phyloP scores from a whole-genome alignment of 1,139 yeast genomes.

The Diutina ranongensis region DNA sequence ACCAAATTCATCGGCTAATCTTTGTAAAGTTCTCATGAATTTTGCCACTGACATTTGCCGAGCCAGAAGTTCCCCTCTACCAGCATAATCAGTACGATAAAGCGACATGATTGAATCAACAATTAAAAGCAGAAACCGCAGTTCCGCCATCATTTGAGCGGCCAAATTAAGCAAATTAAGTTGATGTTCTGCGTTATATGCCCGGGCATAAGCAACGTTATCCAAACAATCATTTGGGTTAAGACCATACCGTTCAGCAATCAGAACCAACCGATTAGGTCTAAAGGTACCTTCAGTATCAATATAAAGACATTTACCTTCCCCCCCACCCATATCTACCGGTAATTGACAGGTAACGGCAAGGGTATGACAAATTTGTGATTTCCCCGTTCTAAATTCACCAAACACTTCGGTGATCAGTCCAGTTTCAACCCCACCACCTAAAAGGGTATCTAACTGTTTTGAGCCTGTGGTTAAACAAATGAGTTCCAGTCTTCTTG shows the following conservation, averaged over 20 bases:
- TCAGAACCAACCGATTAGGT: slow-evolving; percentile 79
- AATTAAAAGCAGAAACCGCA: slow-evolving; percentile 68
- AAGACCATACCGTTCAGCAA: slow-evolving; percentile 85
- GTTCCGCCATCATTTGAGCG: slow-evolving; percentile 93
- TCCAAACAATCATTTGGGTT: slow-evolving; percentile 93
- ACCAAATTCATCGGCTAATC: slow-evolving; percentile 96
- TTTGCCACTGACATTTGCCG: slow-evolving; percentile 92
- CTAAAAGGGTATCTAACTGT: slow-evolving; percentile 82
- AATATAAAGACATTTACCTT: slow-evolving; percentile 91
- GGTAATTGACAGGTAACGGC: slow-evolving; percentile 97
- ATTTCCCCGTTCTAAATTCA: slow-evolving; percentile 95
- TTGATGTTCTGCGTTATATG: slow-evolving; percentile 95
- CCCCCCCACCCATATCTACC: slow-evolving; percentile 97
- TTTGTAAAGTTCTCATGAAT: slow-evolving; percentile 81
- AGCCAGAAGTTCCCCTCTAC: slow-evolving; percentile 93
- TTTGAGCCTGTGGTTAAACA: slow-evolving; percentile 94
- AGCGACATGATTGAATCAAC: slow-evolving; percentile 96
- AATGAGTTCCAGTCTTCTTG: slow-evolving; percentile 79
- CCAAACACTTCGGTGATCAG: slow-evolving; percentile 95
- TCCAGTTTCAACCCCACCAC: slow-evolving; percentile 98
- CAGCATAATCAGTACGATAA: slow-evolving; percentile 89
- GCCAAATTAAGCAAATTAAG: slow-evolving; percentile 78
- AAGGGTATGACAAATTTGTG: slow-evolving; percentile 91
- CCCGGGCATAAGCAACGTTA: slow-evolving; percentile 95
- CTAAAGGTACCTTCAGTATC: slow-evolving; percentile 97